These are phyloP conservation scores for Chlorophyllum brunneum DNA, from an alignment of 768 basidiomycete genomes.

Conservation along the genomic window DNA sequence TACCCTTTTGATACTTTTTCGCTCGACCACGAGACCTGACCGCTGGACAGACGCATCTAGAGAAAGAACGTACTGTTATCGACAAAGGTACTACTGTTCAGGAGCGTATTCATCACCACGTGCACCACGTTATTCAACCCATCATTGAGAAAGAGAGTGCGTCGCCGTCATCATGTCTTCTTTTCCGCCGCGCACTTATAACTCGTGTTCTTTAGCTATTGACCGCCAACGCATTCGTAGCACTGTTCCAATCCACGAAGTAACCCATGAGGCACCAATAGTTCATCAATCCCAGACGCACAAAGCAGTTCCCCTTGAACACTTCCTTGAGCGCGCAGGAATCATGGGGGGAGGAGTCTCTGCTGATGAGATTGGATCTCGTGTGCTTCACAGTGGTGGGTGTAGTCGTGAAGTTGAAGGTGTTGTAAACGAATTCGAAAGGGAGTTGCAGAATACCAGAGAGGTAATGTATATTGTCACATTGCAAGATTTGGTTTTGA, in stretches of 20 bases:
- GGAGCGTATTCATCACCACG: constrained; percentile 31
- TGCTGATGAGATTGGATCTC: constrained; percentile 18
- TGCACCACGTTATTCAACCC: constrained; percentile 35
- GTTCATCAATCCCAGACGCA: constrained; percentile 32
- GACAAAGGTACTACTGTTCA: constrained; percentile 30
- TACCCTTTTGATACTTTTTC: not conserved
- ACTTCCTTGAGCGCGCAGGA: constrained; percentile 26
- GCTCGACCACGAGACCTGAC: not conserved
- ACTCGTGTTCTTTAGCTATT: constrained; percentile 20
- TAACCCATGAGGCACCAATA: constrained; percentile 34
- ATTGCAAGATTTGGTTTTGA: too few relatives aligned
- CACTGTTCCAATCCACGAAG: constrained; percentile 31
- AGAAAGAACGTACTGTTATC: constrained; percentile 26
- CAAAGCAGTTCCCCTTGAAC: constrained; percentile 28
- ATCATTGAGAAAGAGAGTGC: constrained; percentile 36
- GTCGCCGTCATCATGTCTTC: constrained; percentile 4
- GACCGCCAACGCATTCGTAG: constrained; percentile 28
- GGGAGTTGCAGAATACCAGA: constrained; percentile 16
- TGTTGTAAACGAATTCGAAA: constrained; percentile 18
- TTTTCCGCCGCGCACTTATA: not conserved
- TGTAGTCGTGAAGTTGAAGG: constrained; percentile 25
- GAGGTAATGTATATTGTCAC: not conserved
- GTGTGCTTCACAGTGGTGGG: constrained; percentile 19
- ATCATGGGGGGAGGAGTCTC: constrained; percentile 14
- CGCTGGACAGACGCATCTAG: constrained; percentile 16